phyloP scores from a whole-genome alignment of 2,329 filamentous ascomycete genomes.

The Alternaria sp. region DNA sequence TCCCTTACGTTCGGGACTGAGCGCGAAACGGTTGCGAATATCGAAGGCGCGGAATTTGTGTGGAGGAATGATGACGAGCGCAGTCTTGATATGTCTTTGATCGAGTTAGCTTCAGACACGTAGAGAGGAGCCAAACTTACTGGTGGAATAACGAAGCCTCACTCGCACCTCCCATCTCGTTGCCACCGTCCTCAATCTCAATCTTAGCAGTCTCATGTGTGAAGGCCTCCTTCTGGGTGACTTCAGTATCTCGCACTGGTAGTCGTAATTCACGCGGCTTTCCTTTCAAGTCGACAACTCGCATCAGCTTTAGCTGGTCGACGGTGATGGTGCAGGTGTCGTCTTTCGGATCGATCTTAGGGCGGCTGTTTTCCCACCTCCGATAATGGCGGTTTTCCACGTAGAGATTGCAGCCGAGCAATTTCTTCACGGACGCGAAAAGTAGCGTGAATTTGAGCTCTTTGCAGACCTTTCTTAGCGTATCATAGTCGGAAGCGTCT shows the following conservation, averaged over 20 bases:
- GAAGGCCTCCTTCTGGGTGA: not conserved
- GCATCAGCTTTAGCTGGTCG: not conserved
- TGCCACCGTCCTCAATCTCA: not conserved
- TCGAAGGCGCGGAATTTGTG: not conserved
- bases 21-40: not conserved
- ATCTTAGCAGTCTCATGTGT: not conserved
- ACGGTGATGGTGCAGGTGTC: not conserved
- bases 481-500: not conserved
- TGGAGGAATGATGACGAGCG: not conserved
- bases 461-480: not conserved
- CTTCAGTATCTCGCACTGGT: not conserved
- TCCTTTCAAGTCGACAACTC: not conserved
- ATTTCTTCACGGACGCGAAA: not conserved
- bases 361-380: not conserved
- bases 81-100: not conserved
- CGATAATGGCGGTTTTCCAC: not conserved
- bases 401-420: not conserved
- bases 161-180: not conserved
- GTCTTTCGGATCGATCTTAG: not conserved
- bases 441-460: not conserved
- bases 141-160: not conserved
- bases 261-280: not conserved
- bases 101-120: not conserved
- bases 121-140: accelerated
- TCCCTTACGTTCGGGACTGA: not conserved